Conservation (phyloP, 345 rosid genomes). For the Gossypium thurberi region DNA sequence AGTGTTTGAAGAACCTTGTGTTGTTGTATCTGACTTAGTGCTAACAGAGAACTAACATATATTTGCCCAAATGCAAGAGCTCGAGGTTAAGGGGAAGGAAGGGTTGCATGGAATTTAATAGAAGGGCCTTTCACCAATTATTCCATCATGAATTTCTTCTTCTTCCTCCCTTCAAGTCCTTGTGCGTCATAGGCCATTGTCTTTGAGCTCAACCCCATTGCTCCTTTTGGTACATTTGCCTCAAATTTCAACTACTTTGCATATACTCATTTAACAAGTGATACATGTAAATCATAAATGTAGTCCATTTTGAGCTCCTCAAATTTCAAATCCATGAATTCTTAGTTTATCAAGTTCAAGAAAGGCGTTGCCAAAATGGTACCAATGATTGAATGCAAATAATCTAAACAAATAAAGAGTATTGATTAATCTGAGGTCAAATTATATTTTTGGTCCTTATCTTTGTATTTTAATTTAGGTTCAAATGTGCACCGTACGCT, state of each 20-base stretch:
- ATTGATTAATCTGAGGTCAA: not conserved
- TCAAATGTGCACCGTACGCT: no score
- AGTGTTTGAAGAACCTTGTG: no score
- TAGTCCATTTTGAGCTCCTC: conserved; percentile 56
- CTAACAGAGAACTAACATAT: no score
- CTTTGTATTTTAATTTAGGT: conserved; percentile 22
- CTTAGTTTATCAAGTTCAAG: not conserved
- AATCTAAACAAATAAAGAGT: not conserved
- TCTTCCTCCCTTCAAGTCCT: conserved; percentile 30
- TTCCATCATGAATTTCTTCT: conserved; percentile 42
- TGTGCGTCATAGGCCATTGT: conserved; percentile 39
- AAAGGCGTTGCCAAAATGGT: not conserved
- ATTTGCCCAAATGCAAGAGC: conserved; percentile 5
- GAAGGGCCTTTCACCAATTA: conserved; percentile 48
- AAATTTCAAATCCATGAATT: conserved; percentile 12
- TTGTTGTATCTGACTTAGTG: no score
- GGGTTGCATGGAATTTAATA: conserved; percentile 32
- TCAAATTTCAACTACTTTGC: conserved; percentile 48
- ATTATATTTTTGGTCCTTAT: conserved; percentile 26
- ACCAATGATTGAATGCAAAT: not conserved
- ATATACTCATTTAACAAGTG: conserved; percentile 66
- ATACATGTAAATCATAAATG: conserved; percentile 66
- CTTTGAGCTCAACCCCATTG: conserved; percentile 51
- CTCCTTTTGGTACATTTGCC: conserved; percentile 39
- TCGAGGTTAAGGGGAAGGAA: conserved; percentile 46